A percentile compares a stretch with the other conserved stretches of the same genome.
Conservation (phyloP, 345 rosid genomes). For the Mangifera indica region DNA sequence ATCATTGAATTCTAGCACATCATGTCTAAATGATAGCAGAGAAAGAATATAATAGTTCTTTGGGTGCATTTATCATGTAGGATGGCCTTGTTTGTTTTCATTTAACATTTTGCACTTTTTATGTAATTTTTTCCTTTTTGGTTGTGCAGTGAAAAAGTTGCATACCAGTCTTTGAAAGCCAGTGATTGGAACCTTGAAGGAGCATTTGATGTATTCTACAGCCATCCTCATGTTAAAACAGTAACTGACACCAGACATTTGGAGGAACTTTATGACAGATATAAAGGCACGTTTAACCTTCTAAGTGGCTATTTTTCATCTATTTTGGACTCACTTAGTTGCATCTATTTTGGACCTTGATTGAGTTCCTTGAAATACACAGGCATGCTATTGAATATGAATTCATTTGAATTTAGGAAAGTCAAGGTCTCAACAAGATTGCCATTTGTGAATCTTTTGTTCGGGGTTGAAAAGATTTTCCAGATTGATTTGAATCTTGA, state of each 20-base stretch:
- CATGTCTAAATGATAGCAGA: not conserved
- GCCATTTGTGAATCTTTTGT: not conserved
- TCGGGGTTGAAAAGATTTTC: not conserved
- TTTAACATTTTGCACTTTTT: not conserved
- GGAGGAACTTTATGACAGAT: slow-evolving; percentile 93
- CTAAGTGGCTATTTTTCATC: slow-evolving; percentile 1
- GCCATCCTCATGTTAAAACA: slow-evolving; percentile 75
- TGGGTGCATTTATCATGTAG: not conserved
- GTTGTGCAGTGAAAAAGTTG: slow-evolving; percentile 74
- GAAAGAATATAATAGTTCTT: not conserved
- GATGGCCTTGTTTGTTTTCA: not conserved
- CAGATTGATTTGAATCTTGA: not conserved
- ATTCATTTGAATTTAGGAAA: not conserved
- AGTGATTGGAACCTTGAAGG: slow-evolving; percentile 97
- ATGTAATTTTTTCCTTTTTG: not conserved
- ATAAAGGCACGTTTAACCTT: slow-evolving; percentile 58
- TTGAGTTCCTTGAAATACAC: not conserved
- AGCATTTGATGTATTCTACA: slow-evolving; percentile 88
- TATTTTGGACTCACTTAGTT: not conserved
- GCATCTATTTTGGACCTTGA: not conserved
- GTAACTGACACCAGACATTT: slow-evolving; percentile 68
- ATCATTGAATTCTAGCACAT: not conserved
- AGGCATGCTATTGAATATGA: not conserved
- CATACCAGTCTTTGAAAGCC: slow-evolving; percentile 82
- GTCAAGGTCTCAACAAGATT: not conserved